Conservation (phyloP, 805 yeast species). For the Gaillardinia entomophila region DNA sequence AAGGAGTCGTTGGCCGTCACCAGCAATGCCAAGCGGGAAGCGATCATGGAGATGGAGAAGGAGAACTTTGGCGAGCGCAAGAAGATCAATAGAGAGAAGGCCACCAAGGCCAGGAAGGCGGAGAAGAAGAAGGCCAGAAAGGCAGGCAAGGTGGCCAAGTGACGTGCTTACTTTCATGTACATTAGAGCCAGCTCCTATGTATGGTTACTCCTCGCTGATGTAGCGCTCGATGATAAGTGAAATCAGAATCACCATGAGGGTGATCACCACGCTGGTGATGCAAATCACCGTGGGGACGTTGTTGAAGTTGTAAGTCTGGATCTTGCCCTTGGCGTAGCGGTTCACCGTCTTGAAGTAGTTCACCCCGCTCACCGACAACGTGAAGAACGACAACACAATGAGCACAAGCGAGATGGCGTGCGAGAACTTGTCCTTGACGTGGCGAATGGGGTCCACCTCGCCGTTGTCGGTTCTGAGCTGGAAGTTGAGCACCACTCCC, state of each 20-base stretch:
- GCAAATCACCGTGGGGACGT: constrained; percentile 24
- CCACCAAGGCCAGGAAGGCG: constrained; percentile 1
- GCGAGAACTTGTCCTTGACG: constrained; percentile 14
- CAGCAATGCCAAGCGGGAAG: constrained; percentile 82
- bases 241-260: constrained; percentile 29
- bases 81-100: constrained; percentile 37
- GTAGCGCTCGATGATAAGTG: constrained; percentile 22
- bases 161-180: too few relatives aligned
- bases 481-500: constrained; percentile 41
- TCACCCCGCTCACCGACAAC: constrained; percentile 31
- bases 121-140: not conserved
- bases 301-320: constrained; percentile 26
- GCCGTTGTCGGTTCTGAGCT: constrained; percentile 30
- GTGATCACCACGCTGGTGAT: constrained; percentile 28
- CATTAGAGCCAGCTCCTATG: too few relatives aligned
- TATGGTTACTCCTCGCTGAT: constrained; percentile 1
- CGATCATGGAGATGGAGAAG: constrained; percentile 88
- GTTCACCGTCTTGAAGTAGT: constrained; percentile 40
- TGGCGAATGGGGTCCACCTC: constrained; percentile 4
- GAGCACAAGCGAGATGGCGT: constrained; percentile 29
- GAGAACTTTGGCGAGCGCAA: constrained; percentile 80
- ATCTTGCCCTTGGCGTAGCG: constrained; percentile 39
- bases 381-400: constrained; percentile 32
- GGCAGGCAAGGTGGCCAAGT: too few relatives aligned
- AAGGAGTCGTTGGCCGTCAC: constrained; percentile 63